Conservation (phyloP, 2,329 filamentous ascomycete species). For the Phaeosphaeria sp. region DNA sequence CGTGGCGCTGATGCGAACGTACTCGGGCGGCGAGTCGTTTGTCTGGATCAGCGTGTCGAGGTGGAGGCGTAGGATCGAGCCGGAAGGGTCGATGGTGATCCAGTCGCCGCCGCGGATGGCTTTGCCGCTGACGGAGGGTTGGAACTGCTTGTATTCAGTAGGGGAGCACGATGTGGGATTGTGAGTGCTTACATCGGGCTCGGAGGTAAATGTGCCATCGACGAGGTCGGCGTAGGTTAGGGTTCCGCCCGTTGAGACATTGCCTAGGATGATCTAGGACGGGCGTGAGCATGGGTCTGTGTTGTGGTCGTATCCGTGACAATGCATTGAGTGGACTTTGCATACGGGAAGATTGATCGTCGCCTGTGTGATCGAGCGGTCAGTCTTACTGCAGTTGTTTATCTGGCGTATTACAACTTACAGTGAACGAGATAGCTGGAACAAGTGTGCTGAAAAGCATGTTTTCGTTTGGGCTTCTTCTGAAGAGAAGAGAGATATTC, state of each 20-base stretch:
- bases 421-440: not conserved
- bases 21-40: not conserved
- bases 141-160: not conserved
- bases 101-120: slow-evolving; percentile 8
- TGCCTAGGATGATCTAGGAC: slow-evolving; percentile 1
- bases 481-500: not conserved
- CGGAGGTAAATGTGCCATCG: slow-evolving; percentile 1
- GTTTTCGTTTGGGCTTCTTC: no score
- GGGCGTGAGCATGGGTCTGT: not conserved
- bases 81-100: slow-evolving; percentile 4
- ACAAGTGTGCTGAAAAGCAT: not conserved
- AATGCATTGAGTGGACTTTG: no score
- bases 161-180: not conserved
- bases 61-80: slow-evolving; percentile 1
- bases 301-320: not conserved
- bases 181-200: not conserved
- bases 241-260: not conserved
- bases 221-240: slow-evolving; percentile 3
- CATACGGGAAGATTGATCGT: not conserved
- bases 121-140: not conserved
- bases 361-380: not conserved
- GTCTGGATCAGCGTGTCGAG: slow-evolving; percentile 3
- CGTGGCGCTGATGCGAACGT: slow-evolving; percentile 5
- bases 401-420: not conserved
- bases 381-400: not conserved